Conservation (phyloP, 2,329 filamentous ascomycete genomes). For the Emmonsiellopsis sp. region DNA sequence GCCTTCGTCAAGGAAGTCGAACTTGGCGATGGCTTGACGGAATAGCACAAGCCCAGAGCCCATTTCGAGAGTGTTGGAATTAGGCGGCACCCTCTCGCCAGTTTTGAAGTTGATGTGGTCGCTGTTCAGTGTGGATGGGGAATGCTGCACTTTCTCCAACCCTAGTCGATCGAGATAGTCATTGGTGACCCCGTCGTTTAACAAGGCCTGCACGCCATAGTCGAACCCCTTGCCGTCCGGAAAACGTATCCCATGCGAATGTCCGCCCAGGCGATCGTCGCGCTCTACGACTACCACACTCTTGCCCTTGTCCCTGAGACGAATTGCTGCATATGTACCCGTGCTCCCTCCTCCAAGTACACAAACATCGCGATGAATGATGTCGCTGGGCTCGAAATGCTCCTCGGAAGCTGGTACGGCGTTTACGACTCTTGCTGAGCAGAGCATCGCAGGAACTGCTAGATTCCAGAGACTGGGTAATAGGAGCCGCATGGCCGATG, state of each 20-base stretch:
- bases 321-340: slow-evolving; percentile 21
- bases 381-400: not conserved
- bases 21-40: slow-evolving; percentile 8
- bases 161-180: slow-evolving; percentile 18
- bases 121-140: not conserved
- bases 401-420: not conserved
- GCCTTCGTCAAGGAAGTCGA: slow-evolving; percentile 4
- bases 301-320: slow-evolving; percentile 16
- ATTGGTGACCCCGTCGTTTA: slow-evolving; percentile 12
- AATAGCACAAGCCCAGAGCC: slow-evolving; percentile 6
- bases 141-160: slow-evolving; percentile 7
- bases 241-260: slow-evolving; percentile 16
- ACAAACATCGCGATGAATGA: slow-evolving; percentile 16
- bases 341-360: slow-evolving; percentile 22
- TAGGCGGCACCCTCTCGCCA: slow-evolving; percentile 6
- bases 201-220: slow-evolving; percentile 19
- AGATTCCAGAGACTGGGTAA: not conserved
- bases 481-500: not conserved
- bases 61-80: slow-evolving; percentile 3
- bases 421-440: not conserved
- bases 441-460: not conserved
- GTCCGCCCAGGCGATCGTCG: slow-evolving; percentile 17
- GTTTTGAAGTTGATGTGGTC: slow-evolving; percentile 15
- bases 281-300: slow-evolving; percentile 21
- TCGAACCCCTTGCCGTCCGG: slow-evolving; percentile 13